phyloP scores from a whole-genome alignment of 2,329 filamentous ascomycete species.

The Orbilia blumenaviensis region DNA sequence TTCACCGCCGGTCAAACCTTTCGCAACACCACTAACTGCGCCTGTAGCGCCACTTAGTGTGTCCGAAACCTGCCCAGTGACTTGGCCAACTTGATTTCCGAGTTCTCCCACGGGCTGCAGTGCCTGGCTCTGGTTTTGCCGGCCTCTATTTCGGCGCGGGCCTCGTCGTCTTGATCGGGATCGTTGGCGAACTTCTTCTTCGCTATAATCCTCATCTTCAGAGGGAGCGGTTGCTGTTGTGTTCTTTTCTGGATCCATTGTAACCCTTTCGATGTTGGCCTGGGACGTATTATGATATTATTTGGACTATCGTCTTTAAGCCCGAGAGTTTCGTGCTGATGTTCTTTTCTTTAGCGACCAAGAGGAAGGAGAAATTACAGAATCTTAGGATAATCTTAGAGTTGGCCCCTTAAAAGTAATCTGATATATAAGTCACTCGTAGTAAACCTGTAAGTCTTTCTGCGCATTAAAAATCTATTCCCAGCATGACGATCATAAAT shows the following conservation, averaged over 20 bases:
- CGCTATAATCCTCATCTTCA: conserved; percentile 48
- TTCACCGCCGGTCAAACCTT: conserved; percentile 47
- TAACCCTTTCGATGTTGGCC: not conserved
- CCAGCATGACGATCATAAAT: not conserved
- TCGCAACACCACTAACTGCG: conserved; percentile 52
- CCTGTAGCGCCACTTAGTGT: conserved; percentile 50
- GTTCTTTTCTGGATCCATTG: conserved; percentile 49
- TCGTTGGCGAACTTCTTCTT: conserved; percentile 39
- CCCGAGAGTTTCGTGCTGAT: not conserved
- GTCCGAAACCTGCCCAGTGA: conserved; percentile 53
- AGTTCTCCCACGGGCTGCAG: conserved; percentile 41
- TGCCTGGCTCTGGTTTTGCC: conserved; percentile 45
- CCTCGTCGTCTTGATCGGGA: conserved; percentile 48
- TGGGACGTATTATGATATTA: not conserved
- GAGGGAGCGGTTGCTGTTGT: conserved; percentile 40
- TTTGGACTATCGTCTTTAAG: not conserved
- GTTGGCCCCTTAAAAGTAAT: not conserved
- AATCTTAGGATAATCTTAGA: not conserved
- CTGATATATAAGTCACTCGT: not conserved
- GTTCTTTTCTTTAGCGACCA: not conserved
- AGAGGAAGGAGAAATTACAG: not conserved
- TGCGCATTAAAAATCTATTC: not conserved
- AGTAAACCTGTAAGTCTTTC: not conserved
- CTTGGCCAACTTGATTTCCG: conserved; percentile 47
- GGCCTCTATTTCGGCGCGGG: conserved; percentile 36